A percentile compares a stretch with the other conserved stretches of the same genome.
Conservation (phyloP, 192 early-diverging fungal species). For the Coemansia erecta region DNA sequence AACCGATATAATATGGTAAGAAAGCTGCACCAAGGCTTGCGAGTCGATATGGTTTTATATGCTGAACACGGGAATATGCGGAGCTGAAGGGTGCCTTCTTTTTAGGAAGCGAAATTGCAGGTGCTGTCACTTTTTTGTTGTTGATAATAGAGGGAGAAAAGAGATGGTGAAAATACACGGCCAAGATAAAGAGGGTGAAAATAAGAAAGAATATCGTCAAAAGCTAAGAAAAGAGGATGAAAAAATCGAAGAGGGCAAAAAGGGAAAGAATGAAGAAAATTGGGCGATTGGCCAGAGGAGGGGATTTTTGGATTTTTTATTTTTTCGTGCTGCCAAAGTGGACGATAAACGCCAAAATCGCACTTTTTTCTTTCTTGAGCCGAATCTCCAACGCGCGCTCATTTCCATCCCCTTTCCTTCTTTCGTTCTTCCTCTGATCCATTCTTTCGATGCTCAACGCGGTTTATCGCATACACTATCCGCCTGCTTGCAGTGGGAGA, state of each 20-base stretch:
- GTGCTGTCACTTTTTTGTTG: no score
- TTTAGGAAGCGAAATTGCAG: no score
- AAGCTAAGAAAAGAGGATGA: conserved; percentile 5
- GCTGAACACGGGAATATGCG: no score
- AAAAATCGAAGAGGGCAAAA: conserved; percentile 4
- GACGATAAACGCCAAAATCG: conserved; percentile 3
- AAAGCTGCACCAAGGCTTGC: no score
- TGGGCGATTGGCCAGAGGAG: neutral
- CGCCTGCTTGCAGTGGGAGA: no score
- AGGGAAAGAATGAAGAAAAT: conserved; percentile 10
- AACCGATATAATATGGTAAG: no score
- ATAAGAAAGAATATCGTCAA: conserved; percentile 11
- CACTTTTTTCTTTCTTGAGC: neutral
- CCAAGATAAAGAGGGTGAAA: conserved; percentile 1
- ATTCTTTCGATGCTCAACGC: neutral
- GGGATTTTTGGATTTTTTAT: conserved; percentile 2
- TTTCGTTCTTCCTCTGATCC: no score
- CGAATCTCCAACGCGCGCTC: no score
- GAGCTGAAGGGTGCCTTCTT: no score
- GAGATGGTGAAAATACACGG: conserved; percentile 1
- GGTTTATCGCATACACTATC: neutral
- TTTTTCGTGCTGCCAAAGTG: neutral
- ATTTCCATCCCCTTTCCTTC: neutral
- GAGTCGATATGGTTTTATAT: no score
- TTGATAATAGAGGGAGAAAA: neutral